A percentile compares a stretch with the other conserved stretches of the same genome.
Conservation (phyloP, 2,329 filamentous ascomycete species). For the Botrytis medusae region DNA sequence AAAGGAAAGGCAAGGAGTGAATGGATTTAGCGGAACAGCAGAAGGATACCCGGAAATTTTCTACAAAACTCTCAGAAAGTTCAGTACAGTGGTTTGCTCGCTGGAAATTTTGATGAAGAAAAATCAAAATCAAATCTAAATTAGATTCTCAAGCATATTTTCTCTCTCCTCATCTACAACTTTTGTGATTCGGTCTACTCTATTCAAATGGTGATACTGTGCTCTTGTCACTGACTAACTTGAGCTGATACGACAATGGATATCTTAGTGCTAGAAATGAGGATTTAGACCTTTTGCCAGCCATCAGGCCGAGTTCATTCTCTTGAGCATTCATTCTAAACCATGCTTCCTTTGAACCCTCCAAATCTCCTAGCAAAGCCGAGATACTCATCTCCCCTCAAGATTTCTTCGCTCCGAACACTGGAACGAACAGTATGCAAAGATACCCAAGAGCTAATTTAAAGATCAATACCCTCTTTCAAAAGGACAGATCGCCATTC, state of each 20-base stretch:
- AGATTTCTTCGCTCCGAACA: not conserved
- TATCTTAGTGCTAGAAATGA: not conserved
- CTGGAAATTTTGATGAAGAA: conserved; percentile 5
- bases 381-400: not conserved
- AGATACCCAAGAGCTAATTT: too few relatives aligned
- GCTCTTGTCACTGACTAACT: not conserved
- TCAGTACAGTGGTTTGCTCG: conserved; percentile 2
- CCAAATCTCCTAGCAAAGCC: not conserved
- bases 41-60: conserved; percentile 18
- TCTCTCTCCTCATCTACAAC: too few relatives aligned
- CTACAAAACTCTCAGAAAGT: conserved; percentile 3
- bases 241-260: not conserved
- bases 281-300: not conserved
- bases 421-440: not conserved
- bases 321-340: not conserved
- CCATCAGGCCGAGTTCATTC: not conserved
- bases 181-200: not conserved
- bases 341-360: not conserved
- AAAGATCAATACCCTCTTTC: not conserved
- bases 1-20: not conserved
- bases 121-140: conserved; percentile 6
- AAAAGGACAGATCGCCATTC: not conserved
- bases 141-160: conserved; percentile 12
- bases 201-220: not conserved
- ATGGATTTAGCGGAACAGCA: not conserved